These are phyloP conservation scores for Fusarium newnesense DNA, from an alignment of 2,329 filamentous ascomycete genomes.

Conservation along the genomic window DNA sequence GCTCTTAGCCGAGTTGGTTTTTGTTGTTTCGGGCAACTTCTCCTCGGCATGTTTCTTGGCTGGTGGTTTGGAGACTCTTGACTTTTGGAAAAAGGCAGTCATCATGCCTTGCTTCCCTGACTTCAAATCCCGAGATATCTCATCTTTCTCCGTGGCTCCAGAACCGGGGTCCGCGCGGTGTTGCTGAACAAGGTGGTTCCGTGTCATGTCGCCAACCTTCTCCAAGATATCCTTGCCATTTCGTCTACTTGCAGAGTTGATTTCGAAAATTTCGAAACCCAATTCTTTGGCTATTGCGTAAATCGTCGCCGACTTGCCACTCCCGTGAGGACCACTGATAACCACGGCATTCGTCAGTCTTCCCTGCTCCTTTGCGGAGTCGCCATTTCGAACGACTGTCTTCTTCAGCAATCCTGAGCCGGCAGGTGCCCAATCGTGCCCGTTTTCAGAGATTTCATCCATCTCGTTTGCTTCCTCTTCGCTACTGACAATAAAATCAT, in stretches of 20 bases:
- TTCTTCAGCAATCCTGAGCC: conserved; percentile 56
- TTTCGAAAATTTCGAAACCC: conserved; percentile 93
- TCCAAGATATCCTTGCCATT: conserved; percentile 92
- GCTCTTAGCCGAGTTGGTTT: conserved; percentile 51
- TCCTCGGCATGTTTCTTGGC: conserved; percentile 45
- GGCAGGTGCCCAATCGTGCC: conserved; percentile 59
- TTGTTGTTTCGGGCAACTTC: conserved; percentile 45
- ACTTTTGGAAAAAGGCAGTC: conserved; percentile 81
- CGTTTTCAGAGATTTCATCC: conserved; percentile 73
- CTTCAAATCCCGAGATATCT: conserved; percentile 63
- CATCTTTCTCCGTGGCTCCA: conserved; percentile 45
- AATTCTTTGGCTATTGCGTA: conserved; percentile 93
- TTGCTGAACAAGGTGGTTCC: conserved; percentile 84
- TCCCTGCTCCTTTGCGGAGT: conserved; percentile 53
- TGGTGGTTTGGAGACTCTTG: conserved; percentile 40
- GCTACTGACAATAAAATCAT: conserved; percentile 82
- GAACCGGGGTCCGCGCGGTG: conserved; percentile 50
- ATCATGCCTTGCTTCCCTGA: conserved; percentile 81
- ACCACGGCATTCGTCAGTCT: conserved; percentile 81
- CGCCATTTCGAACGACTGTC: conserved; percentile 63
- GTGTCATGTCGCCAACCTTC: conserved; percentile 94
- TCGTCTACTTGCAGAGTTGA: conserved; percentile 84
- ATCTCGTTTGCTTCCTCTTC: conserved; percentile 79
- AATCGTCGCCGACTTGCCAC: conserved; percentile 92
- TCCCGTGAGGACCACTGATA: conserved; percentile 88